Evolutionary conservation across 2,329 filamentous ascomycete genomes (phyloP).

Genomic region (Arthrobotrys conoides): DNA sequence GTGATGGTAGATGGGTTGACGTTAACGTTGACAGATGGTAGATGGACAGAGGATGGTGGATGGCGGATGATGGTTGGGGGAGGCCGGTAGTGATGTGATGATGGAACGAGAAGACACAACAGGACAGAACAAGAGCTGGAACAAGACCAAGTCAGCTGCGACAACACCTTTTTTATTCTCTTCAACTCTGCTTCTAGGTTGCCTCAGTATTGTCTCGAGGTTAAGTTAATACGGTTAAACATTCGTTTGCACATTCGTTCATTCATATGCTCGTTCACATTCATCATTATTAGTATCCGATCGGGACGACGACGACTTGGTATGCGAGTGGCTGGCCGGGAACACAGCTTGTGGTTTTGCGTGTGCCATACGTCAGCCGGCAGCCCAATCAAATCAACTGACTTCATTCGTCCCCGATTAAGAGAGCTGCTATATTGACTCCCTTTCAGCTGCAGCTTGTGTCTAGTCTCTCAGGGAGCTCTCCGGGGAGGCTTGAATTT

Average conservation of each 20-base stretch:
- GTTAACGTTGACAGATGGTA: neutral
- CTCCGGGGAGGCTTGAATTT: neutral
- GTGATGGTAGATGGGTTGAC: neutral
- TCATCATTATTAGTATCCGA: neutral
- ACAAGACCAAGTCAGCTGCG: neutral
- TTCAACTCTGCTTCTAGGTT: neutral
- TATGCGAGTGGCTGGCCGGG: neutral
- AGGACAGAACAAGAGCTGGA: too few species aligned
- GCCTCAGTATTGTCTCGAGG: too few species aligned
- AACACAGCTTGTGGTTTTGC: conserved; percentile 2
- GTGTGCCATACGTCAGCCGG: conserved; percentile 40
- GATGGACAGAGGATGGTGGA: neutral
- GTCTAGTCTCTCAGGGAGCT: neutral
- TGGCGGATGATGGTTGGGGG: conserved; percentile 19
- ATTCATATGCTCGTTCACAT: neutral
- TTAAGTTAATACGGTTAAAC: neutral
- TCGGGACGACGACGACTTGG: neutral
- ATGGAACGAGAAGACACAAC: conserved; percentile 15
- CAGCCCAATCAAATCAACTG: conserved; percentile 28
- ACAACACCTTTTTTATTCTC: conserved; percentile 3
- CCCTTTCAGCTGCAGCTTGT: neutral
- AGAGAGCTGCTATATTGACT: neutral
- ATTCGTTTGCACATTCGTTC: neutral
- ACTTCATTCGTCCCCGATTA: neutral
- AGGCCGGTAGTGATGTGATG: conserved; percentile 18